Base-by-base conservation (phyloP, 140 eudicot genomes). In the Flaveria floridana region DNA sequence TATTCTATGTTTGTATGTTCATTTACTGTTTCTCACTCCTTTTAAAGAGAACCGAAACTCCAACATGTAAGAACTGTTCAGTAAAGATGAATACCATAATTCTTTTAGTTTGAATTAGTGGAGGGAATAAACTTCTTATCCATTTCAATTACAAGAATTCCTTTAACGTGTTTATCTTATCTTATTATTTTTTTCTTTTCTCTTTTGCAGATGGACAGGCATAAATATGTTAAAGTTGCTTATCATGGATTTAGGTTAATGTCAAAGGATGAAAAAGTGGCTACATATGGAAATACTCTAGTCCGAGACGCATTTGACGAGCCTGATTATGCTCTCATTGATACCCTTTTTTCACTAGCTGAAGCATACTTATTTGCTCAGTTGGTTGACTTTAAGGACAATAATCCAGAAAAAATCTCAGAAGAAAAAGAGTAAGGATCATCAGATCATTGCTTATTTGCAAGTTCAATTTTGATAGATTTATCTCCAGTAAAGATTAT, bases 351-450 rank as follows among this genome's bases (percentile, higher is more conserved):
- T 80, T 86, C 96, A 19, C 78, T 94, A 50, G 97, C 99, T 67
- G 99, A 88, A 86, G 99, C 99, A 30, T 94, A 90, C 81, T 81
- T 94, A 30, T 94, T 94, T 85, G 99, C 99, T 46, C 99, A 94
- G 73, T 86, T 94, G 74, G 97, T 94, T 47, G 97, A 90, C 82
- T 94, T 90, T 81, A 88, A 86, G 85, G 99, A 94, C 76, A 90
- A 91, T 18, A 90, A 94, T 81, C 97, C 95, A 0, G 92, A 84
- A 70, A 79, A 85, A 85, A 80, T 94, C 70, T 87, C 89, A 39
- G 85, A 72, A 72, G 85, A 81, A 59, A 63, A 84, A 82, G 97
- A 94, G 99, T 94, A 90, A 86, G 98, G 77, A 71, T 85, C 39
- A 75, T 53, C 63, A 16, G 18, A 52, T 68, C 25, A 55, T 53